These are phyloP conservation scores for Phytophthora idaei DNA, from an alignment of 352 stramenopile species.

Conservation along the genomic window DNA sequence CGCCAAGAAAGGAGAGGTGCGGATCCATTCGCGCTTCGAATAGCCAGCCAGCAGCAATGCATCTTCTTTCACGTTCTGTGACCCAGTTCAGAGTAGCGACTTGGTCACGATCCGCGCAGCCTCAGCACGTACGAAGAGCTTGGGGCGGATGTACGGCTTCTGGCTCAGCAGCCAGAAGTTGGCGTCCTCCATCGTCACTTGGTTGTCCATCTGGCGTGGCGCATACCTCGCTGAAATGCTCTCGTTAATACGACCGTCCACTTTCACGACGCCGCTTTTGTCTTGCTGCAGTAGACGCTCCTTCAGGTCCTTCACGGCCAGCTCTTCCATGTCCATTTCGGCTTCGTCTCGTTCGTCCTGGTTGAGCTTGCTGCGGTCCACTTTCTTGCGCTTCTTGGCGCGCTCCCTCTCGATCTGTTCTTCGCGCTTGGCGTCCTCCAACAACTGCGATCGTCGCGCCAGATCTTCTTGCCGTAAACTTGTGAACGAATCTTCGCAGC, in stretches of 20 bases:
- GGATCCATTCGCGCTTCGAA: conserved; percentile 78
- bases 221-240: conserved; percentile 66
- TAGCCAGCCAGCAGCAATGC: conserved; percentile 29
- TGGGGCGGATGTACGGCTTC: conserved; percentile 82
- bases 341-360: conserved; percentile 86
- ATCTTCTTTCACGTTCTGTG: background rate
- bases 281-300: conserved; percentile 80
- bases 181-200: conserved; percentile 85
- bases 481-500: conserved; percentile 81
- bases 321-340: conserved; percentile 87
- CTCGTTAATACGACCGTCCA: conserved; percentile 86
- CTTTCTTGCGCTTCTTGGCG: conserved; percentile 88
- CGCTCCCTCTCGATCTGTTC: conserved; percentile 79
- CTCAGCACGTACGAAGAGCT: conserved; percentile 85
- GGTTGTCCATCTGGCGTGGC: conserved; percentile 56
- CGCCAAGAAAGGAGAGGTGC: conserved; percentile 49
- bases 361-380: conserved; percentile 74
- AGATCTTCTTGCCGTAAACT: conserved; percentile 73
- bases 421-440: conserved; percentile 84
- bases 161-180: conserved; percentile 85
- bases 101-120: conserved; percentile 86
- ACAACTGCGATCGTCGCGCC: conserved; percentile 51
- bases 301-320: conserved; percentile 85
- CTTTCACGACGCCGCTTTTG: conserved; percentile 66
- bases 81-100: conserved; percentile 53